Evolutionary conservation across 2,329 filamentous ascomycete species (phyloP).

Genomic region (Chlorencoelia australis): DNA sequence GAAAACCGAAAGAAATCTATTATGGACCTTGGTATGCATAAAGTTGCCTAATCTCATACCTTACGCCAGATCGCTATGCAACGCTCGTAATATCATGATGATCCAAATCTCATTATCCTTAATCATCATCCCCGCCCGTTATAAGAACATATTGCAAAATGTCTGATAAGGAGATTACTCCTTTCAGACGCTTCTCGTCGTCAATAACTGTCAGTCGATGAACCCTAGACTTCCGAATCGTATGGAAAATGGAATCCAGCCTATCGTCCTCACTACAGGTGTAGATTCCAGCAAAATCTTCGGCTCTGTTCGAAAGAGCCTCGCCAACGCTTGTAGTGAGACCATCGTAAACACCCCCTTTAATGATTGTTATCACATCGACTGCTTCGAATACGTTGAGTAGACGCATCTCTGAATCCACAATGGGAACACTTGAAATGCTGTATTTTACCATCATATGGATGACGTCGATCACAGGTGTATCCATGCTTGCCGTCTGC

Average conservation of each 20-base stretch:
- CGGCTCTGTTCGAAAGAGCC: slow-evolving; percentile 73
- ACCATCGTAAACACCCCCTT: slow-evolving; percentile 86
- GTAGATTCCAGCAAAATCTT: slow-evolving; percentile 93
- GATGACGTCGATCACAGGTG: slow-evolving; percentile 87
- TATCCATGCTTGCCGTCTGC: slow-evolving; percentile 77
- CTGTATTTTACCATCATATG: slow-evolving; percentile 85
- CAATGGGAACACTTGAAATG: slow-evolving; percentile 88
- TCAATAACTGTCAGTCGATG: slow-evolving; percentile 91
- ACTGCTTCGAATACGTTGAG: slow-evolving; percentile 97
- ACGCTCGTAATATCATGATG: slow-evolving; percentile 19
- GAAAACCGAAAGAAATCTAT: neutral
- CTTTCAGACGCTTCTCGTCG: slow-evolving; percentile 74
- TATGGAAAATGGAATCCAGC: slow-evolving; percentile 92
- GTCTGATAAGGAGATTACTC: slow-evolving; percentile 87
- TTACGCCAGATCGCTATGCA: slow-evolving; percentile 29
- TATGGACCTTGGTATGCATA: no score
- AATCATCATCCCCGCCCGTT: slow-evolving; percentile 33
- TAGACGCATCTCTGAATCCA: slow-evolving; percentile 67
- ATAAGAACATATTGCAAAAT: slow-evolving; percentile 92
- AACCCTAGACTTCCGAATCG: slow-evolving; percentile 86
- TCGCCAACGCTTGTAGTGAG: slow-evolving; percentile 79
- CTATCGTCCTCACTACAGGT: slow-evolving; percentile 88
- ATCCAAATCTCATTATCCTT: slow-evolving; percentile 12
- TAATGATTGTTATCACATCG: slow-evolving; percentile 92
- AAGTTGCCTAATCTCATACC: no score